Evolutionary conservation across 2,329 filamentous ascomycete genomes (phyloP), one percentile per base, ranked within the genome.

Genomic region (Colletotrichum navitas): DNA sequence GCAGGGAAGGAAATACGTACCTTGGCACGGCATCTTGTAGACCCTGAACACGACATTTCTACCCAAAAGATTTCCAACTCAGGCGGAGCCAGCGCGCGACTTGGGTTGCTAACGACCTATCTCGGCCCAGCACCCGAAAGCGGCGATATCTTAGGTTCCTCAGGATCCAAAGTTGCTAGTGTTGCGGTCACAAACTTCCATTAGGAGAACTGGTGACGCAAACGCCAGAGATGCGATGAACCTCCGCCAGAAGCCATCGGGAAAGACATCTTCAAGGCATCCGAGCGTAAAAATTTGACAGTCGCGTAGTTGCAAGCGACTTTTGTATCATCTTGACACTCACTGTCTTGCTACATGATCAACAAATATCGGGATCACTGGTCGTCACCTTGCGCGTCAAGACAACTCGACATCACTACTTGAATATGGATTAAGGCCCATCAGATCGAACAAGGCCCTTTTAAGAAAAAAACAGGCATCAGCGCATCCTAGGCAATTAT

Each of bases 201-300:
- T 24, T 16, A 58, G 12, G 36, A 29, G 52, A 61, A 36, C 36
- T 26, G 58, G 60, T 56, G 34, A 58, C 29, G 34, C 11, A 36
- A 52, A 68, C 41, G 16, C 24, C 21, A 36, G 60, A 68, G 51
- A 58, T 65, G 66, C 52, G 61, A 68, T 59, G 66, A 68, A 68
- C 61, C 26, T 34, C 34, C 32, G 55, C 14, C 32, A 32, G 49
- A 55, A 34, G 26, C 29, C 5, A 34, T 4, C 3, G 24, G 14
- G 12, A 26, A 24, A 18, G 8, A 7, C 34, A 39, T 54, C 11
- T 60, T 26, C 12, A 41, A 26, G 34, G 18, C 34, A 56, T n/a
- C 54, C 34, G 34, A 55, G 54, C 56, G 39, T 24, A 45, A 36
- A 26, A 41, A 52, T 8, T 16, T 24, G 10, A n/a, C 12, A 24